Evolutionary conservation across 352 stramenopile genomes (phyloP), one percentile per base, ranked within the genome.

Genomic region (Lagenidium sp.): DNA sequence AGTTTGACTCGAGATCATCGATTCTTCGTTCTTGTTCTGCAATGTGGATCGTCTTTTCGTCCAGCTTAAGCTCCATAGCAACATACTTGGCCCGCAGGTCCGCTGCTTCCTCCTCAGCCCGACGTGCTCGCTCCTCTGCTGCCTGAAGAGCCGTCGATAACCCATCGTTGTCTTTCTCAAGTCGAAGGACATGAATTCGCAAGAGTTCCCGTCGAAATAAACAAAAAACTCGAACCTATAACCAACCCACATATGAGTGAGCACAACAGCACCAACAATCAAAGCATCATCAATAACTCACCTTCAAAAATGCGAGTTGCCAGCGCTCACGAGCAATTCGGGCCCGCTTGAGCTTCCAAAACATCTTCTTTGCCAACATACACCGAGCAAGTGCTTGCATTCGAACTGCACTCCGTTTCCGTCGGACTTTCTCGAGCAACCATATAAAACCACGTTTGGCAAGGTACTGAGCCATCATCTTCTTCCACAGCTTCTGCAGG

Each of bases 401-500:
- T 8, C 68, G 44, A 3, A 90, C 40, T 19, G 66, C 70, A 23
- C 69, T 84, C 20, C 77, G 75, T 56, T 82, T 80, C 15, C 56
- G 60, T 23, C 64, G 63, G 21, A 93, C 76, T 15, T 56, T 68
- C 47, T 88, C 63, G 31, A 64, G 78, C 20, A 93, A 51, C 75
- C 73, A 85, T n/a, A 93, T 30, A 55, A 93, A 90, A 6, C 70
- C 77, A 44, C 73, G 75, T 52, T 89, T 89, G 16, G 73, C 77
- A 24, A 74, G 40, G 25, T 82, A 89, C 45, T 89, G 75, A 6
- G 70, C 60, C 20, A 64, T 76, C 8, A 85, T 68, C 58, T 85
- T 88, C 50, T 85, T 85, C 72, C 80, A 93, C 15, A 81, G 70
- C 49, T 89, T 90, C 36, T 93, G 80, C 38, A 93, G 38, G 56